These are phyloP conservation scores for Adiantum capillusveneris DNA, from an alignment of 75 land plant species.

Conservation along the genomic window DNA sequence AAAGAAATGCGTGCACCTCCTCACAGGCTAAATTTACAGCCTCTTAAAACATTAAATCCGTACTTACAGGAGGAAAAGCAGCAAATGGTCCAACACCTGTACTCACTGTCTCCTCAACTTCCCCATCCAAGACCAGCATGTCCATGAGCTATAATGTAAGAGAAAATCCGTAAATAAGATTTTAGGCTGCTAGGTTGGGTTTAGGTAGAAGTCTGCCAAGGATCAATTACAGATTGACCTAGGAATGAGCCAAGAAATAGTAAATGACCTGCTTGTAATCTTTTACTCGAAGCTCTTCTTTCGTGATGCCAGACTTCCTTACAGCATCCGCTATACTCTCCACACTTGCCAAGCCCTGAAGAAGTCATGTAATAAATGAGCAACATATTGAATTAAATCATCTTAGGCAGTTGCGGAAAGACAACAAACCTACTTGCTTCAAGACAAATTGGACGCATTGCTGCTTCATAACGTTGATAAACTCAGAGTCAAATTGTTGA, in stretches of 20 bases:
- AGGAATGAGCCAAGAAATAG: not conserved
- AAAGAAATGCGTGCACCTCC: too few species aligned
- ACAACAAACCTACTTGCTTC: constrained; percentile 14
- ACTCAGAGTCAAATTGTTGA: constrained; percentile 57
- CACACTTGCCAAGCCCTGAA: constrained; percentile 43
- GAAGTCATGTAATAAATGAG: not conserved
- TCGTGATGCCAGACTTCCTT: constrained; percentile 25
- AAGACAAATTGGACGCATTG: constrained; percentile 30
- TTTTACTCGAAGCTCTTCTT: constrained; percentile 25
- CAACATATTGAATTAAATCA: too few species aligned
- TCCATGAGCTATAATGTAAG: constrained; percentile 35
- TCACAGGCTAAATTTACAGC: too few species aligned
- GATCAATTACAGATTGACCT: not conserved
- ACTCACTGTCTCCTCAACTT: constrained; percentile 52
- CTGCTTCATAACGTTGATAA: constrained; percentile 35
- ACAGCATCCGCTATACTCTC: constrained; percentile 38
- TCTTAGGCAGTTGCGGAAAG: not conserved
- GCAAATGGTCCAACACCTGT: constrained; percentile 33
- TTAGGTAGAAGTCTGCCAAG: not conserved
- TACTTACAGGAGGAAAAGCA: constrained; percentile 15
- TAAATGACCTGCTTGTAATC: constrained; percentile 37
- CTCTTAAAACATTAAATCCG: too few species aligned
- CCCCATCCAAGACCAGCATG: constrained; percentile 51
- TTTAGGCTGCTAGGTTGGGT: not conserved
- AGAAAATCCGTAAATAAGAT: too few species aligned